A percentile compares a stretch with the other conserved stretches of the same genome.
These are phyloP conservation scores for Penicillium frequentans DNA, from an alignment of 2,329 filamentous ascomycete genomes.

Conservation along the genomic window DNA sequence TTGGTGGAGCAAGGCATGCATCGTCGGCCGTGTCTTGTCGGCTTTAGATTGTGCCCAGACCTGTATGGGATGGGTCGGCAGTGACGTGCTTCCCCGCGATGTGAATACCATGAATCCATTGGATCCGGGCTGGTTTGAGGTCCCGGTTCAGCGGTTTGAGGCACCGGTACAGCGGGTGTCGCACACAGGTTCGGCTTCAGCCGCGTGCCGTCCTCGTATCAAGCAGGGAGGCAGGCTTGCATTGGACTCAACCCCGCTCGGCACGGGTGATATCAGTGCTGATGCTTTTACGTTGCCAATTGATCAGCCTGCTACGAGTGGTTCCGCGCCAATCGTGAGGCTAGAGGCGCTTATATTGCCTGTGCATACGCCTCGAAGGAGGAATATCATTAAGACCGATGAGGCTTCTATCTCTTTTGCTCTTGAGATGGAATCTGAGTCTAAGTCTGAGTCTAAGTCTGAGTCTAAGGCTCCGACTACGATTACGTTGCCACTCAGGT, in stretches of 20 bases:
- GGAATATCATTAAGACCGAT: constrained; percentile 19
- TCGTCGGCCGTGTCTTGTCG: constrained; percentile 56
- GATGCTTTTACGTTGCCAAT: constrained; percentile 40
- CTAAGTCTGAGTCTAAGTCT: constrained; percentile 6
- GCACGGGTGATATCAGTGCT: constrained; percentile 37
- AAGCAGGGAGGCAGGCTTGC: constrained; percentile 41
- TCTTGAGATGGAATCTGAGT: constrained; percentile 2
- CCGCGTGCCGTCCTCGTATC: constrained; percentile 43
- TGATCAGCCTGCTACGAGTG: constrained; percentile 24
- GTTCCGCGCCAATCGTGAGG: constrained; percentile 14
- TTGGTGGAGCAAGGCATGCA: constrained; percentile 59
- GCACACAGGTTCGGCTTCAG: neutral
- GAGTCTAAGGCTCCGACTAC: constrained; percentile 12
- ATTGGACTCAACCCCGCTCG: constrained; percentile 42
- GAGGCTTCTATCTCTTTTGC: constrained; percentile 30
- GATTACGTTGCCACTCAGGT: constrained; percentile 43
- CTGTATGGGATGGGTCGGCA: constrained; percentile 58
- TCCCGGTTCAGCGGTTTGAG: constrained; percentile 50
- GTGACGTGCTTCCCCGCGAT: constrained; percentile 41
- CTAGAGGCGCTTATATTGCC: constrained; percentile 28
- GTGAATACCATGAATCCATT: constrained; percentile 25
- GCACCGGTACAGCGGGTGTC: constrained; percentile 39
- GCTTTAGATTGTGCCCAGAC: constrained; percentile 46
- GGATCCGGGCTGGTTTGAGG: constrained; percentile 52
- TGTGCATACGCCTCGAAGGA: constrained; percentile 13